Base-by-base conservation (phyloP, 1,139 yeast species). In the Blastobotrys ciferrii region DNA sequence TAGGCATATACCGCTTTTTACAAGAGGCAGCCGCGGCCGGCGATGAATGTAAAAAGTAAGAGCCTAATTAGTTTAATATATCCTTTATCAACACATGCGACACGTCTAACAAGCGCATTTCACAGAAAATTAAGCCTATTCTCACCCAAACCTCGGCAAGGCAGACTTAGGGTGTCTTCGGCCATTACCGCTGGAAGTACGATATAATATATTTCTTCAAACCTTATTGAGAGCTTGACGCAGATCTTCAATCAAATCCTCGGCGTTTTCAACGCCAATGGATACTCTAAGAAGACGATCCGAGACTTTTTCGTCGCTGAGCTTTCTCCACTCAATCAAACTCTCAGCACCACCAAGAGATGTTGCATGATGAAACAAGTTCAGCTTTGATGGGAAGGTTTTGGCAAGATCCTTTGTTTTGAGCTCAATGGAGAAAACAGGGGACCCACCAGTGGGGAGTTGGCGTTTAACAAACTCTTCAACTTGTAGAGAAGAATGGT, bases 311-410 rank as follows among this genome's bases (percentile, higher is more conserved):
- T 75, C 64, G 61, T 88, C 96, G 44, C 87, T 76, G 69, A 89
- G 64, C 1, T 88, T 84, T 62, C 96, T 78, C 96, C 96, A 88
- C 67, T 91, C 97, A 52, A 89, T 80, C 59, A 89, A 73, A 48
- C 95, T 85, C 65, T 91, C 97, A 4, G 86, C 87, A n/a, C 97
- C 96, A 36, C 97, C 97, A 28, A 91, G 73, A 4, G 96, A 87
- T 0, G 97, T 89, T 1, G 97, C 96, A 67, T 91, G 97, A 54
- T 82, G 82, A 70, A 89, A 88, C 54, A 78, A 77, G 57, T 81
- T 77, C 52, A 89, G 72, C 54, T 75, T 78, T 1, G 83, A 72
- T 2, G 96, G 95, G 12, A 91, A 71, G 2, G 58, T 49, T 55
- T 75, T 78, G 0, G 97, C 96, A 20, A 72, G 67, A 7, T 78